Percentiles rank a stretch among this genome's conserved stretches.
phyloP scores from a whole-genome alignment of 2,329 filamentous ascomycete genomes.

The Metarhizium guizhouense region DNA sequence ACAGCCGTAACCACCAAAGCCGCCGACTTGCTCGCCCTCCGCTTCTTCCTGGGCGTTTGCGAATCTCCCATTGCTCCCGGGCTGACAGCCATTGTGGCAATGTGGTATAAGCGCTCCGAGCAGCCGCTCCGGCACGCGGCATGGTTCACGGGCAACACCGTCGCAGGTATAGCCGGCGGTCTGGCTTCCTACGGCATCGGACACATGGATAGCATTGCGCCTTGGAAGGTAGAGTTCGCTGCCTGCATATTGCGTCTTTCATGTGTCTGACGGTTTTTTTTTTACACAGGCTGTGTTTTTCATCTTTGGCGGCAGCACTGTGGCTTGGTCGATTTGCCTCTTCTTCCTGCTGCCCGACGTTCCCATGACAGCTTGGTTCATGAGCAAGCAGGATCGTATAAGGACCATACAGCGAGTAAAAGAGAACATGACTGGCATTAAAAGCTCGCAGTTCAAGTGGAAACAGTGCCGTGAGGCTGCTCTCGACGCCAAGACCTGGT shows the following conservation, averaged over 20 bases:
- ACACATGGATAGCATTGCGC: slow-evolving; percentile 13
- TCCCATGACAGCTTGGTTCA: slow-evolving; percentile 17
- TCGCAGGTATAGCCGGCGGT: slow-evolving; percentile 18
- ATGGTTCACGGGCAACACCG: slow-evolving; percentile 25
- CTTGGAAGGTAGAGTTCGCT: slow-evolving; percentile 19
- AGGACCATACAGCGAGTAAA: slow-evolving; percentile 22
- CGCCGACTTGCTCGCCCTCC: slow-evolving; percentile 17
- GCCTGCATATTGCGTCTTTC: no score
- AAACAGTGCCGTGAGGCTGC: slow-evolving; percentile 14
- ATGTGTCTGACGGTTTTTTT: no score
- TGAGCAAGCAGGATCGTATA: slow-evolving; percentile 17
- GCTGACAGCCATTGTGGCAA: slow-evolving; percentile 18
- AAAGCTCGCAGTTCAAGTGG: slow-evolving; percentile 17
- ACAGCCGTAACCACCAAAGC: slow-evolving; percentile 28
- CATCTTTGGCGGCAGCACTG: slow-evolving; percentile 15
- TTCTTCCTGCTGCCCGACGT: slow-evolving; percentile 15
- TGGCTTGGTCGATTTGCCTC: slow-evolving; percentile 12
- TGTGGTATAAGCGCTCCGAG: slow-evolving; percentile 25
- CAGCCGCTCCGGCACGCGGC: slow-evolving; percentile 20
- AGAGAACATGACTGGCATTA: slow-evolving; percentile 25
- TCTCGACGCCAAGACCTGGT: slow-evolving; percentile 17
- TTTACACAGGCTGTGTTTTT: background rate
- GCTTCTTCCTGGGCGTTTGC: slow-evolving; percentile 23
- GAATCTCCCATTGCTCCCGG: slow-evolving; percentile 23
- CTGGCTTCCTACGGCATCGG: slow-evolving; percentile 21